Evolutionary conservation across 1,284 basidiomycete genomes (phyloP).

Genomic region (Boletus semigastroideus): DNA sequence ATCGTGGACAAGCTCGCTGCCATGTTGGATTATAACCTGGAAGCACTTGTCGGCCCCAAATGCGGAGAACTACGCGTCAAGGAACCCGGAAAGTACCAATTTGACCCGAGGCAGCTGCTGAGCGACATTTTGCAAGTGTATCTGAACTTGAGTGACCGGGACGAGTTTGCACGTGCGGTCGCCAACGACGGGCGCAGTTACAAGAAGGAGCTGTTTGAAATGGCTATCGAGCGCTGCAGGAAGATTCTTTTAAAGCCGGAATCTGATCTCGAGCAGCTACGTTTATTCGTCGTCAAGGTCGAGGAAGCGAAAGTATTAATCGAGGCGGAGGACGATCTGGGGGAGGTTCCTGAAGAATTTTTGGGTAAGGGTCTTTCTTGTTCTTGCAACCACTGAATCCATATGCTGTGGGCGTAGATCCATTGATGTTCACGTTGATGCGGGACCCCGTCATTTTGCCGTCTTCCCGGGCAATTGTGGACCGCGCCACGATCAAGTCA

Average conservation of each 20-base stretch:
- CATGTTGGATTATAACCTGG: constrained; percentile 96
- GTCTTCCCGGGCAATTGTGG: constrained; percentile 78
- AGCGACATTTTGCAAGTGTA: constrained; percentile 91
- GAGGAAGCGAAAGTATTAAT: constrained; percentile 79
- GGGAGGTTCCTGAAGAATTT: constrained; percentile 96
- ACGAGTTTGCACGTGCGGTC: constrained; percentile 85
- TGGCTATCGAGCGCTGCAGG: constrained; percentile 72
- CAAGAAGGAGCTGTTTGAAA: constrained; percentile 79
- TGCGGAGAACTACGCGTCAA: constrained; percentile 84
- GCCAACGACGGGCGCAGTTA: constrained; percentile 95
- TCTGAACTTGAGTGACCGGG: constrained; percentile 82
- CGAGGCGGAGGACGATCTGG: constrained; percentile 89
- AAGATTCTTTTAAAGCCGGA: constrained; percentile 75
- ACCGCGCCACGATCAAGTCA: constrained; percentile 93
- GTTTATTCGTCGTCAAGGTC: constrained; percentile 76
- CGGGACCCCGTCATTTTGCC: constrained; percentile 93
- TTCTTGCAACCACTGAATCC: constrained; percentile 1
- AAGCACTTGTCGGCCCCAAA: constrained; percentile 84
- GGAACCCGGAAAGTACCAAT: constrained; percentile 88
- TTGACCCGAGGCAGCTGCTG: constrained; percentile 83
- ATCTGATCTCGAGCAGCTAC: constrained; percentile 75
- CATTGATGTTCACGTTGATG: constrained; percentile 94
- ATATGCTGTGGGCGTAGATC: constrained; percentile 52
- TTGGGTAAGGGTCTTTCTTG: constrained; percentile 64
- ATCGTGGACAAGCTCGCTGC: constrained; percentile 95